Evolutionary conservation across 352 stramenopile species (phyloP).

Genomic region (Phytophthora fragariaefolia): DNA sequence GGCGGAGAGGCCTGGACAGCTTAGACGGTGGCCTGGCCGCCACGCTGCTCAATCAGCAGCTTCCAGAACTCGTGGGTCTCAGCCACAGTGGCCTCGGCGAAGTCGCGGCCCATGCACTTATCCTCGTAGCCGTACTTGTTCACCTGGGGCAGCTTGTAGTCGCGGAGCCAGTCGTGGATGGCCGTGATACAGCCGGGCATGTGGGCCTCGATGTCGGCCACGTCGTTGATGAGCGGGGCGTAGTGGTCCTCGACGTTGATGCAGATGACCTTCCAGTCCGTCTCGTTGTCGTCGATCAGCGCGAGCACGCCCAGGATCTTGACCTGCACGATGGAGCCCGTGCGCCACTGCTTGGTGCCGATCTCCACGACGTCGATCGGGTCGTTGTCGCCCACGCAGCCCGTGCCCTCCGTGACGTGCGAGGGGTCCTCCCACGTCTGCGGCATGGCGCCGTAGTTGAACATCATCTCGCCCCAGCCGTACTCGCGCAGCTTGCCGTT

Average conservation of each 20-base stretch:
- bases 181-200: constrained; percentile 92
- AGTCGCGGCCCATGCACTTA: constrained; percentile 93
- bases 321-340: constrained; percentile 95
- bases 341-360: constrained; percentile 92
- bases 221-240: constrained; percentile 97
- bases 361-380: constrained; percentile 99
- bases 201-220: constrained; percentile 96
- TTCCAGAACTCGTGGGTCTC: constrained; percentile 93
- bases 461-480: constrained; percentile 96
- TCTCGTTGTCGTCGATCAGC: constrained; percentile 99
- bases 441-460: constrained; percentile 99
- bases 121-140: constrained; percentile 99
- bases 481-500: constrained; percentile 98
- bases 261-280: constrained; percentile 99
- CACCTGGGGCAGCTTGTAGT: constrained; percentile 99
- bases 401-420: constrained; percentile 84
- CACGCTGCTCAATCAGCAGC: constrained; percentile 87
- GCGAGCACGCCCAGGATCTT: constrained; percentile 98
- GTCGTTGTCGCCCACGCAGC: constrained; percentile 96
- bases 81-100: constrained; percentile 85
- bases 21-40: constrained; percentile 84
- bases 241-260: constrained; percentile 98
- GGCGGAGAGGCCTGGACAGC: constrained; percentile 18
- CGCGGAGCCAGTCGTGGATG: constrained; percentile 98
- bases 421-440: constrained; percentile 99